Evolutionary conservation across 1,284 basidiomycete species (phyloP), one percentile per base, ranked within the genome.

Genomic region (Mrakiaceae sp.): DNA sequence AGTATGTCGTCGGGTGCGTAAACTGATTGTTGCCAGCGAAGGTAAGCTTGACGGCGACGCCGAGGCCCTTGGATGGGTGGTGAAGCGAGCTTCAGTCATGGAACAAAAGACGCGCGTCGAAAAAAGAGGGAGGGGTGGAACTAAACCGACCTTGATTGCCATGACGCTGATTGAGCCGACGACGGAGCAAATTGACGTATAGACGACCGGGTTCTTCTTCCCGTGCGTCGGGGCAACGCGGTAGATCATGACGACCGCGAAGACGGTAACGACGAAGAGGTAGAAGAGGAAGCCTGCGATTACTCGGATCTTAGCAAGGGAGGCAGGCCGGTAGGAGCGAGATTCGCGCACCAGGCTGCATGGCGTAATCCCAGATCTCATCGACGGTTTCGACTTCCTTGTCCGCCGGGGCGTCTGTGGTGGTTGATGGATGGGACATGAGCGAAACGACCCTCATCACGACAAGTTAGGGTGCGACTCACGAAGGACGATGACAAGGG

Each of bases 11-110:
- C 46, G 88, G 85, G 74, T 95, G 90, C 1, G 87, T 86, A 74
- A 99, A 89, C 76, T 99, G 95, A 77, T 98, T 99, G 75, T 90
- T 91, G 60, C 95, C 95, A 8, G 84, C 83, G 69, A 98, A 80
- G 0, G 94, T 98, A 67, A 99, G 83, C 77, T 98, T 98, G 73
- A 99, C 83, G 3, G 95, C 95, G 47, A 97, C 87, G 60, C 95
- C 95, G 71, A 98, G 94, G 56, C 92, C 95, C 78, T 76, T 57
- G 12, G 14, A 10, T 42, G 47, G 14, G 55, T 64, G 51, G 60
- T 11, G 49, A 48, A 44, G 6, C 42, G 8, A 50, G 58, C 47
- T 52, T 56, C 53, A 62, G 60, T 43, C 50, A 14, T 48, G 4
- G 8, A 46, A 27, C 27, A 27, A 27, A 27, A 56, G 16, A 46